Conservation (phyloP, 2,329 filamentous ascomycete genomes). For the Penicillium freii region DNA sequence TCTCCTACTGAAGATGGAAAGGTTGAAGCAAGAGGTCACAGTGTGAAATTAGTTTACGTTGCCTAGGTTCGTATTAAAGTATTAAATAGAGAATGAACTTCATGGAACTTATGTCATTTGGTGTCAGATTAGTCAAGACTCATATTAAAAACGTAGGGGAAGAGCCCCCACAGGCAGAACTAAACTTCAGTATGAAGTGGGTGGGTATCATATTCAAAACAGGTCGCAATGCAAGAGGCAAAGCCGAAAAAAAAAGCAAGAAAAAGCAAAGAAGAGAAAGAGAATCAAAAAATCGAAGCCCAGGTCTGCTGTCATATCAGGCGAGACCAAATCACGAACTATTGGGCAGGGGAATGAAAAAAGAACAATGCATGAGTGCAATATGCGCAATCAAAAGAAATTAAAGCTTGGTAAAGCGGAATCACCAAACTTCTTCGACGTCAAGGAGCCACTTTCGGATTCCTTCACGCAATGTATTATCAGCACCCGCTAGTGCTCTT, state of each 20-base stretch:
- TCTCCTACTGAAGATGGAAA: conserved; percentile 13
- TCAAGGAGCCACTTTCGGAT: conserved; percentile 56
- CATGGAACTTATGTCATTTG: conserved; percentile 2
- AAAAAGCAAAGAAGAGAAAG: neutral
- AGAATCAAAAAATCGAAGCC: neutral
- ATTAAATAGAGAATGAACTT: neutral
- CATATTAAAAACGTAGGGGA: conserved; percentile 6
- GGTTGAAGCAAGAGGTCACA: conserved; percentile 18
- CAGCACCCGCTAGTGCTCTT: conserved; percentile 34
- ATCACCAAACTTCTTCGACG: conserved; percentile 47
- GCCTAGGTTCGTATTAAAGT: conserved; percentile 1
- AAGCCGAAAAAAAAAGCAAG: conserved; percentile 8
- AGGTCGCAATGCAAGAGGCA: conserved; percentile 11
- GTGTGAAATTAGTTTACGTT: conserved; percentile 26
- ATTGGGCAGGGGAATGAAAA: conserved; percentile 3
- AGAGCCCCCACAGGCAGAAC: neutral
- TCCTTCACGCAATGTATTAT: conserved; percentile 57
- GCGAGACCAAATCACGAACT: neutral
- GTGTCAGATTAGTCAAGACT: conserved; percentile 2
- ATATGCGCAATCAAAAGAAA: neutral
- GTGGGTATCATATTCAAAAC: conserved; percentile 27
- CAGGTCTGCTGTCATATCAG: neutral
- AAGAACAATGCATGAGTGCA: neutral
- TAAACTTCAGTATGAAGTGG: conserved; percentile 15
- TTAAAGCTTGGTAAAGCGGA: conserved; percentile 1